Evolutionary conservation across 2,329 filamentous ascomycete genomes (phyloP), one percentile per base, ranked within the genome.

Genomic region (Aspergillus sojae): DNA sequence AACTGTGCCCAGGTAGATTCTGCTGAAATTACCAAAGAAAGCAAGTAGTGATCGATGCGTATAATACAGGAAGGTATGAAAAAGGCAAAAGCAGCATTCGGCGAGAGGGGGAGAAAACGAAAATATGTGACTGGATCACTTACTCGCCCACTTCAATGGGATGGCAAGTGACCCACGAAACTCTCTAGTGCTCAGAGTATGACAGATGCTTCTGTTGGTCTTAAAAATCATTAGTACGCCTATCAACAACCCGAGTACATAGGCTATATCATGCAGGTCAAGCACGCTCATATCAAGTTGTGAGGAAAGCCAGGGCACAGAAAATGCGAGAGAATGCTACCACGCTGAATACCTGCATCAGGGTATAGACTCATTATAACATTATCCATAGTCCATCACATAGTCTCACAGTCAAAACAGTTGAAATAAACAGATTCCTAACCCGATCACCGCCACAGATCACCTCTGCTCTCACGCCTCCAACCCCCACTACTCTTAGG

Each of bases 391-490:
- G 19, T 56, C 45, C n/a, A 32, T 34, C 55, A 30, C 23, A 48
- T 34, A 11, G 30, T 36, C 16, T 16, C 16, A 10, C 28, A 12
- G 2, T 52, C 26, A 53, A 55, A 7, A 45, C 26, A 32, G 62
- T 71, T 10, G 28, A n/a, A 43, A 1, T 6, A 28, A 34, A 41
- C 10, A 60, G 30, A 30, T n/a, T 10, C 6, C 28, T 52, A 21
- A 39, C 16, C 19, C 12, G 12, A 19, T 45, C 63, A 80, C 52
- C 78, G 71, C 78, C 78, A 80, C 19, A 80, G 48, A 73, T 80
- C 78, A 61, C 72, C 69, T 54, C 71, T 73, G 58, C 75, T 78
- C 21, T 72, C 69, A n/a, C 75, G 69, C 62, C 66, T 73, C 60
- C 71, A 71, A 11, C 70, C 74, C 9, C 73, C 68, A 57, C 75